phyloP scores from a whole-genome alignment of 768 basidiomycete genomes.

The Butyriboletus loyo region DNA sequence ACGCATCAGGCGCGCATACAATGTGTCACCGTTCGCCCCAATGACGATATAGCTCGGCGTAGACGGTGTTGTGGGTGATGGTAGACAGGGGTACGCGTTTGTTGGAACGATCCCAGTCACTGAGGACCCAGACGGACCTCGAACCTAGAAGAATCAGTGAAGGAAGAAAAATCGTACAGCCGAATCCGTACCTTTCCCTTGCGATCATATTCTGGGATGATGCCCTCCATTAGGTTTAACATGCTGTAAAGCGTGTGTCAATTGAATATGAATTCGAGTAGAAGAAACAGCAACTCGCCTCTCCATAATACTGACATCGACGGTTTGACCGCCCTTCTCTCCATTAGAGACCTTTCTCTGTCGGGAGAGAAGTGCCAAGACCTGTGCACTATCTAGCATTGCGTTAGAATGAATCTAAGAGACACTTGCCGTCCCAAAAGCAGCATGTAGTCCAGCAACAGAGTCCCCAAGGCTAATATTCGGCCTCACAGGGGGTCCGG shows the following conservation, averaged over 20 bases:
- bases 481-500: conserved; percentile 64
- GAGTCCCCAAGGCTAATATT: conserved; percentile 75
- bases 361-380: conserved; percentile 56
- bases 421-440: conserved; percentile 63
- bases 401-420: not conserved
- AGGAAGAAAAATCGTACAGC: not conserved
- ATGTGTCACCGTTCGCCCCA: conserved; percentile 68
- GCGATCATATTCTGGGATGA: conserved; percentile 72
- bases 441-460: conserved; percentile 67
- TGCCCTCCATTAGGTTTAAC: conserved; percentile 75
- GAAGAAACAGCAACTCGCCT: conserved; percentile 38
- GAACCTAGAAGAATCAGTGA: conserved; percentile 39
- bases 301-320: conserved; percentile 77
- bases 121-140: conserved; percentile 72
- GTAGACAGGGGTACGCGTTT: conserved; percentile 67
- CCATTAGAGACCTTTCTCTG: conserved; percentile 33
- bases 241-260: conserved; percentile 41
- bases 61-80: conserved; percentile 38
- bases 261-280: not conserved
- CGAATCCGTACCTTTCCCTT: conserved; percentile 51
- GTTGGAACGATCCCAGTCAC: conserved; percentile 75
- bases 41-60: conserved; percentile 61
- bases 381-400: conserved; percentile 34
- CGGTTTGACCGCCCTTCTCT: conserved; percentile 43
- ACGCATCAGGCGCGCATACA: conserved; percentile 66